Conservation (phyloP, 176 grass and related monocot species). For the Aechmea fasciata region DNA sequence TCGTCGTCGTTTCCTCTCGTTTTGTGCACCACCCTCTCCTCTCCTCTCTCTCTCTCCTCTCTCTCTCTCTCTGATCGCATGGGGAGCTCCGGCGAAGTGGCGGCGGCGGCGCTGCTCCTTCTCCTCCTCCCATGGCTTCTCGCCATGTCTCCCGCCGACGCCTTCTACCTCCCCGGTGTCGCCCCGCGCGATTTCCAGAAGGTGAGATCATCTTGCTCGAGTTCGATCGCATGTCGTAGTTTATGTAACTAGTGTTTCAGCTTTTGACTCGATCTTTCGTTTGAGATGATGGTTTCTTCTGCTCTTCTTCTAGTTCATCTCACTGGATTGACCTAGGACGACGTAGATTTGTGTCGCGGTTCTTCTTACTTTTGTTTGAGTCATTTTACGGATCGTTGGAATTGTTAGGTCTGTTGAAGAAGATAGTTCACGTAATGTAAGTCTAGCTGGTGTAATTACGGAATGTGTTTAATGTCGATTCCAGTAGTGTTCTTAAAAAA, state of each 20-base stretch:
- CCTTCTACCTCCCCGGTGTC: constrained; percentile 79
- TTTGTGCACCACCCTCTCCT: background rate
- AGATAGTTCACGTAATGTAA: no score
- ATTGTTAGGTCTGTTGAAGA: no score
- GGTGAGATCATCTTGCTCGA: constrained; percentile 44
- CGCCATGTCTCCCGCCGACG: constrained; percentile 17
- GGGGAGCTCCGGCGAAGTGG: constrained; percentile 27
- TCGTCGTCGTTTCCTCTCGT: no score
- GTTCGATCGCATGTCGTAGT: background rate
- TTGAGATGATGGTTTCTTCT: no score
- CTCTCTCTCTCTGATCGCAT: constrained; percentile 13
- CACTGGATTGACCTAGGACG: no score
- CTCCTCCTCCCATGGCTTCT: background rate
- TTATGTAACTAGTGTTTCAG: background rate
- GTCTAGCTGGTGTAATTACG: no score
- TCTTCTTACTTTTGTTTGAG: no score
- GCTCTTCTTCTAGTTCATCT: no score
- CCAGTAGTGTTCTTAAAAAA: no score
- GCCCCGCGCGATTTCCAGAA: constrained; percentile 62
- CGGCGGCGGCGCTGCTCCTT: background rate
- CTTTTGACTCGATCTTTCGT: background rate
- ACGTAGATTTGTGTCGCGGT: no score
- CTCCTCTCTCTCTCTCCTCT: background rate
- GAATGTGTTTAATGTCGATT: no score
- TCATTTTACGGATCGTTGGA: no score